phyloP scores from a whole-genome alignment of 208 protist genomes.

The Trypanosomatidae sp. region DNA sequence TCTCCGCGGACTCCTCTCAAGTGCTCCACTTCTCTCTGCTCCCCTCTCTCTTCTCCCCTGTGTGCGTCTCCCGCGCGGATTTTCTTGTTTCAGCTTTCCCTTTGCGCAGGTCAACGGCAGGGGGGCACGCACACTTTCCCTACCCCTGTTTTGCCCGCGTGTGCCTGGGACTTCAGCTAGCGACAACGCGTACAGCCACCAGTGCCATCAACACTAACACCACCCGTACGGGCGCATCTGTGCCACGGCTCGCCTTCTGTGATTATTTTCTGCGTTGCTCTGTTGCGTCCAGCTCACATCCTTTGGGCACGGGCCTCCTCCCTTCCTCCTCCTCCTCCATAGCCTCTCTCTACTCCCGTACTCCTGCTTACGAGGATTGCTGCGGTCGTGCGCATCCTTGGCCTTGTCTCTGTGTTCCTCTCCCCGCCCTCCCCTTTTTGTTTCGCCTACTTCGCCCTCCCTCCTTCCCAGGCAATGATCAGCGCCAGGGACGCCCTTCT shows the following conservation, averaged over 20 bases:
- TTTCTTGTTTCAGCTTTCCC: neutral
- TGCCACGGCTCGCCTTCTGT: neutral
- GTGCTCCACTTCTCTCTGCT: neutral
- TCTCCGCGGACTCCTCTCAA: neutral
- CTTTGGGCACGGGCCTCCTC: neutral
- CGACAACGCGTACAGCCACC: neutral
- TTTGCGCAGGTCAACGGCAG: neutral
- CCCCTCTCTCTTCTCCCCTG: constrained; percentile 10
- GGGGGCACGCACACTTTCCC: neutral
- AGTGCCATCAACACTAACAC: neutral
- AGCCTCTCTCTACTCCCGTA: neutral
- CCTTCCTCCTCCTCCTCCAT: too few relatives aligned
- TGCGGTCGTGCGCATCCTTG: neutral
- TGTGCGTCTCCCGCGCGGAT: neutral
- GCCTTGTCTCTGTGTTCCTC: constrained; percentile 8
- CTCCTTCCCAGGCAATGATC: constrained; percentile 24
- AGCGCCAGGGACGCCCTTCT: constrained; percentile 36
- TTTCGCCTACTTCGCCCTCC: neutral
- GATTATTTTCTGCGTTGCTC: constrained; percentile 1
- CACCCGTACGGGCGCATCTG: neutral
- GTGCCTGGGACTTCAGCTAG: neutral
- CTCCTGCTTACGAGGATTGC: neutral
- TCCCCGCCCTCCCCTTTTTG: neutral
- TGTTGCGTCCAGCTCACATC: neutral
- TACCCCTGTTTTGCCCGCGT: constrained; percentile 4